Conservation (phyloP, 108 stramenopile species). For the Cyclotella choctawhatcheeana region DNA sequence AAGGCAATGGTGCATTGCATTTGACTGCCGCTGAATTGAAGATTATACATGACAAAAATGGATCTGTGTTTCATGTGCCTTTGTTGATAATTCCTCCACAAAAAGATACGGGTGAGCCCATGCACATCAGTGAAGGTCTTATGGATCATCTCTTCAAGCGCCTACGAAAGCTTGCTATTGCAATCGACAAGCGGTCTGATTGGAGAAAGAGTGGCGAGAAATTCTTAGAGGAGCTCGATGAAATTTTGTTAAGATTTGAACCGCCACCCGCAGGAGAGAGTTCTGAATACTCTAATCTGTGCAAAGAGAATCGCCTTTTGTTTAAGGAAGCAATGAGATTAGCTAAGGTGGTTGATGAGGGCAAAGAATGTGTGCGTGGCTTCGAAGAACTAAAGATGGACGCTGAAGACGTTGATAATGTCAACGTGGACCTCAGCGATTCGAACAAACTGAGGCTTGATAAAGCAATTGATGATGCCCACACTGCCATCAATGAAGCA, state of each 20-base stretch:
- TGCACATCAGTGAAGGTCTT: background rate
- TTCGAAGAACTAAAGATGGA: background rate
- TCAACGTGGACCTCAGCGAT: background rate
- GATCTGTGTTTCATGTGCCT: background rate
- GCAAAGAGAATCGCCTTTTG: background rate
- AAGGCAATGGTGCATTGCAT: background rate
- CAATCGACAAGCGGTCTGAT: background rate
- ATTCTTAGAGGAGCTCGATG: background rate
- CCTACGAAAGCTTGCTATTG: background rate
- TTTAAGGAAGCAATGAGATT: background rate
- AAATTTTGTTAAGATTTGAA: background rate
- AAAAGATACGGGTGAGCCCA: background rate
- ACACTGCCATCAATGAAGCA: background rate
- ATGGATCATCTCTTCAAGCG: background rate
- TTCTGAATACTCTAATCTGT: background rate
- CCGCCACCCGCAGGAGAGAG: background rate
- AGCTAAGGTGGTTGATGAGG: background rate
- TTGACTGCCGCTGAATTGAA: background rate
- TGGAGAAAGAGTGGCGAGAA: background rate
- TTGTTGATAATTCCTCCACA: background rate
- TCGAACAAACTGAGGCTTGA: background rate
- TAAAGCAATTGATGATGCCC: background rate
- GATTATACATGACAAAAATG: background rate
- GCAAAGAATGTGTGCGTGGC: background rate
- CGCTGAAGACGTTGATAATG: background rate